Evolutionary conservation across 2,329 filamentous ascomycete genomes (phyloP), one percentile per base, ranked within the genome.

Genomic region (Lachnellula occidentalis): DNA sequence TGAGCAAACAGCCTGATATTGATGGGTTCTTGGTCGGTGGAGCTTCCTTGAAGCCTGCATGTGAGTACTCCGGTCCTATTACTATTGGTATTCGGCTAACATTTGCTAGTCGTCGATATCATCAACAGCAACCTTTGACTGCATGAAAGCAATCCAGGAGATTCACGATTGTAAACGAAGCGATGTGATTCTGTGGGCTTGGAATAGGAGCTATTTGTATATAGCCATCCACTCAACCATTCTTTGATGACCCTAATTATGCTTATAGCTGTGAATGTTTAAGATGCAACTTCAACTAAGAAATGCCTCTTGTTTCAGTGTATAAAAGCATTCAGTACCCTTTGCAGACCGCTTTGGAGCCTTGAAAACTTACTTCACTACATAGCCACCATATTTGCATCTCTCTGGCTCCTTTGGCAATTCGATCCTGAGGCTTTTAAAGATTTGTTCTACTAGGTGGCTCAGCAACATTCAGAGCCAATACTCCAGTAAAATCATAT

Each of bases 11-110:
- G 83, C 73, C 83, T 61, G 94, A 99, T 74, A 96, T 99, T 73
- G 94, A 99, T 74, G 94, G 94, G 56, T 97, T 97, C 86, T 82
- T 97, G 65, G 92, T 97, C 64, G 92, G 92, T 63, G 92, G 92
- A 74, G 92, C 92, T 71, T 94, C 88, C 73, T 83, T 97, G 78
- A 97, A 97, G 86, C 92, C 92, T 71, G 92, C 90, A 64, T 96
- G 87, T 90, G 77, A 80, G 87, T 79, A 45, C 24, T 34, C 22
- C 34, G 2, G 45, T 47, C 57, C 14, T 43, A 45, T 47, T n/a
- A 14, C 5, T 19, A 31, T 22, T 11, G 9, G 7, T 50, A 34
- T 53, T 31, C 11, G 9, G 36, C 60, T 62, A 48, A 55, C 47
- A 3, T 50, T 41, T 31, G 56, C 2, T 57, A 79, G 76, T 87